Conservation (phyloP, 2,329 filamentous ascomycete genomes). For the Metarhizium rileyi region DNA sequence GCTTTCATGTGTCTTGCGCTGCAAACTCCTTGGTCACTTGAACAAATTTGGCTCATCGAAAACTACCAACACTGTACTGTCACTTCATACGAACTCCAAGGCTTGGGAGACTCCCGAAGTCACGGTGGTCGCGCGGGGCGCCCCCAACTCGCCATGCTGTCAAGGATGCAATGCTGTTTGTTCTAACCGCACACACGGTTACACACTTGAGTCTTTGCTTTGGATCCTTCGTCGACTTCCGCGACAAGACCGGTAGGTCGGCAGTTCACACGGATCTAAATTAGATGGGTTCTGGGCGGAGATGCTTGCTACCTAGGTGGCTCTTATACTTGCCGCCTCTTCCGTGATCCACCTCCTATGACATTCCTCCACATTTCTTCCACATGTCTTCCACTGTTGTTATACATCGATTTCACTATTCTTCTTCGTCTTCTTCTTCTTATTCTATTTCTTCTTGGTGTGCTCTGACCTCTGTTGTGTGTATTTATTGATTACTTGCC, state of each 20-base stretch:
- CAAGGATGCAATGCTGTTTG: not conserved
- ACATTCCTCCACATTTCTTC: slow-evolving; percentile 1
- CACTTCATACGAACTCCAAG: too few species aligned
- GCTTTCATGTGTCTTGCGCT: not conserved
- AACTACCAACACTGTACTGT: too few species aligned
- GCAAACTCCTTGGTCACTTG: not conserved
- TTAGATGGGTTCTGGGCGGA: not conserved
- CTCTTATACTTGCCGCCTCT: not conserved
- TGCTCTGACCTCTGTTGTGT: not conserved
- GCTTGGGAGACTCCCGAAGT: too few species aligned
- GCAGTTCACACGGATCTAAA: not conserved
- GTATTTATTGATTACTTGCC: not conserved
- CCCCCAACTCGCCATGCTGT: not conserved
- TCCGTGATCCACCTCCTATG: not conserved
- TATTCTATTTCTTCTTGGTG: not conserved
- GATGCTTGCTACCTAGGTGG: not conserved
- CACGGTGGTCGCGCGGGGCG: not conserved
- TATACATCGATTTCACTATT: not conserved
- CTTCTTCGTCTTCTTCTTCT: not conserved
- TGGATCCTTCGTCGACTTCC: not conserved
- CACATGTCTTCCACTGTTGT: too few species aligned
- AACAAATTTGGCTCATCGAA: too few species aligned
- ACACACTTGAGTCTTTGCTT: too few species aligned
- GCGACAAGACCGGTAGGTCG: not conserved
- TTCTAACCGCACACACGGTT: too few species aligned